Base-by-base conservation (phyloP, 208 protist species). In the Histomonas meleagridis region DNA sequence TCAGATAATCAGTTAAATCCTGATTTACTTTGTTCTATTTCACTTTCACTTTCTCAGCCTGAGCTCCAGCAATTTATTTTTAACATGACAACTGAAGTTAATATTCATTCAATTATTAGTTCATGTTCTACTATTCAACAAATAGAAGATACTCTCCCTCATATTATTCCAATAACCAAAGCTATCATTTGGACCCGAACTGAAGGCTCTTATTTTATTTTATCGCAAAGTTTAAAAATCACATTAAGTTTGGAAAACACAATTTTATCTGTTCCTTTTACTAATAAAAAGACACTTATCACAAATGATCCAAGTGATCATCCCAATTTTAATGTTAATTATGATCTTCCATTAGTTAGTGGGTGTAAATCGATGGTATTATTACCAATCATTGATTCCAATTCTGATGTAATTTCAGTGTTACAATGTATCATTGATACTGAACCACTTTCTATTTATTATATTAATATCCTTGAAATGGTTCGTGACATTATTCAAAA, bases 81-180 rank as follows among this genome's bases (percentile, higher is more conserved):
- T n/a, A 86, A 86, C 55, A 51, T 86, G 21, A 86, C 76, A 16
- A 32, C n/a, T 18, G 76, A 86, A 86, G n/a, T 48, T 57, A 86
- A 86, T 55, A 55, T 86, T 38, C 55, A 55, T 55, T 51, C 76
- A 16, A 16, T 18, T 18, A 53, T 86, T 2, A 32, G 55, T 16
- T n/a, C 32, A 16, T 86, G 76, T 49, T 7, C 23, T 16, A 86
- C 43, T 51, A 55, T 86, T 55, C 46, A 14, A 5, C 46, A 86
- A 18, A 23, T 43, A 38, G 76, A 86, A 86, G 23, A 0, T 1
- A 51, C n/a, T 57, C 7, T 86, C 32, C 18, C 28, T 2, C 32
- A 43, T n/a, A 43, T 86, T 18, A 14, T 86, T 10, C 76, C 76
- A 32, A 43, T 86, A 57, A 46, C 43, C 21, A 46, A 28, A 53